Evolutionary conservation across 2,329 filamentous ascomycete species (phyloP), one percentile per base, ranked within the genome.

Genomic region (Aspergillus neoniger): DNA sequence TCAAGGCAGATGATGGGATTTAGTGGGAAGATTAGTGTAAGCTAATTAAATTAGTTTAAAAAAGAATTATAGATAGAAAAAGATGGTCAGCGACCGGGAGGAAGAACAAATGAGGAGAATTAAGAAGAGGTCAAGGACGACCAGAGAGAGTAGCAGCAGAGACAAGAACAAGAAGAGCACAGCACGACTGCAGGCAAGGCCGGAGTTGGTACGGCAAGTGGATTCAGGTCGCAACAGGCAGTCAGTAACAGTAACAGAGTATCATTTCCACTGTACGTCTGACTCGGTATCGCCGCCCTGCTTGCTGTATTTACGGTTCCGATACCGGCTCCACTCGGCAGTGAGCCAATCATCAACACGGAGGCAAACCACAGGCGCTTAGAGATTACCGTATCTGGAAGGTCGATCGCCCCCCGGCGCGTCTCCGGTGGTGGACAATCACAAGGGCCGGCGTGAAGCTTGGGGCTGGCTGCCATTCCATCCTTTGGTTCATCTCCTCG

Each of bases 61-160:
- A 9, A 17, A 10, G n/a, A 12, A 12, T 44, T 44, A 44, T 23
- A 62, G 47, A 62, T 38, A 59, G 61, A 59, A 47, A 57, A 50
- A 50, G 9, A 1, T 30, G 47, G 47, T 30, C 25, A 32, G 47
- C 25, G 47, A 28, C 19, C 41, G 14, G 41, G 19, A 7, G 23
- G 47, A 50, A 30, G 41, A 30, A 32, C 23, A 50, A 28, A 50
- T 17, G 47, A 15, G 47, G 47, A 25, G 23, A 28, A n/a, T 25
- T 25, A 43, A 43, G 39, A 19, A n/a, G 28, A 30, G 28, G 28
- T 30, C 28, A 3, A 30, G 10, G 41, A 21, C 21, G 41, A 21
- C 21, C 12, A 21, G 41, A 19, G 41, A 19, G 41, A 21, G 28
- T 30, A 21, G 4, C 17, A 12, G 10, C 17, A 12, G 10, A 21